Evolutionary conservation across 257 asterid species (phyloP).

Genomic region (Craterostigma plantagineum): DNA sequence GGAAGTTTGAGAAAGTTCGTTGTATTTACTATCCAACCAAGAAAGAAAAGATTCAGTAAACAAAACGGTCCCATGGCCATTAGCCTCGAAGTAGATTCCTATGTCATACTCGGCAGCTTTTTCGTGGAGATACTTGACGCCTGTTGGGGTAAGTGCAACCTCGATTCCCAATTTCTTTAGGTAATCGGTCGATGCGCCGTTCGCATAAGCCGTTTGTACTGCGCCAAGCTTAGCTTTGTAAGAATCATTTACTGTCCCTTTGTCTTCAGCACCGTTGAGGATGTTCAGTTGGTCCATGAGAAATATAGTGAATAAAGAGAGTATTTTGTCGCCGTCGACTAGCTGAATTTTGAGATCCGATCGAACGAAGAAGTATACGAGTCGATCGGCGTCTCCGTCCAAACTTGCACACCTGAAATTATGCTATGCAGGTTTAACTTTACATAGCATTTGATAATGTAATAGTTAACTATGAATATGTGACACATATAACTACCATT

Average conservation of each 20-base stretch:
- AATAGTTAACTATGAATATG: not conserved
- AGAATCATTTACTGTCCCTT: constrained; percentile 15
- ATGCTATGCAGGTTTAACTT: constrained; percentile 19
- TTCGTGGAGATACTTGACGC: constrained; percentile 82
- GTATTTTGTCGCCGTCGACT: constrained; percentile 92
- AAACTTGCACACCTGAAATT: constrained; percentile 90
- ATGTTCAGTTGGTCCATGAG: constrained; percentile 55
- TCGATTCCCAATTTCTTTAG: constrained; percentile 61
- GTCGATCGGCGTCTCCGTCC: constrained; percentile 97
- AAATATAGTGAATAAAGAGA: constrained; percentile 74
- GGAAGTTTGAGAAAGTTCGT: constrained; percentile 32
- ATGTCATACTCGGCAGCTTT: constrained; percentile 81
- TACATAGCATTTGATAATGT: not conserved
- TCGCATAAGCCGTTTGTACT: constrained; percentile 95
- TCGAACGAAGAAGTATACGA: constrained; percentile 59
- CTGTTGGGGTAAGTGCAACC: constrained; percentile 76
- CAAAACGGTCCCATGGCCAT: constrained; percentile 94
- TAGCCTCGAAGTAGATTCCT: constrained; percentile 91
- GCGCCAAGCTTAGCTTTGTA: constrained; percentile 40
- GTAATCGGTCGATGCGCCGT: constrained; percentile 88
- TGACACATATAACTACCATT: too few relatives aligned
- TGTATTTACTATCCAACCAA: constrained; percentile 39
- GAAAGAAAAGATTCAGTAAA: constrained; percentile 48
- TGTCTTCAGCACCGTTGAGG: constrained; percentile 28
- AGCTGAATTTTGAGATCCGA: constrained; percentile 54